phyloP scores from a whole-genome alignment of 2,329 filamentous ascomycete genomes.

The Fusarium metavorans region DNA sequence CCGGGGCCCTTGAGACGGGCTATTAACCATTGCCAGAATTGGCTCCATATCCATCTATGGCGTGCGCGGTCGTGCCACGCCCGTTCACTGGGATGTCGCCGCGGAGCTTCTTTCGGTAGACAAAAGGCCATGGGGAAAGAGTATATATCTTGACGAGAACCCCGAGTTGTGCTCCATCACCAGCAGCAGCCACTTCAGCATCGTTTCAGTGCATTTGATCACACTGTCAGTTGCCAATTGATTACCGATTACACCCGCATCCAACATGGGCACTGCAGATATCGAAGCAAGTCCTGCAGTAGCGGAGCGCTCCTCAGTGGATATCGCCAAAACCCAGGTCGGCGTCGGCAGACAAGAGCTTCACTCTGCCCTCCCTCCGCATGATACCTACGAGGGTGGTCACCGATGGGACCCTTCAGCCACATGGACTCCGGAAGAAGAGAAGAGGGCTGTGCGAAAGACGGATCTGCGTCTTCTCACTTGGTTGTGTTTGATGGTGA shows the following conservation, averaged over 20 bases:
- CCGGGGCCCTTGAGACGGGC: slow-evolving; percentile 10
- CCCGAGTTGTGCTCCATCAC: slow-evolving; percentile 15
- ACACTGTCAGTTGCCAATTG: not conserved
- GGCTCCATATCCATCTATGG: slow-evolving; percentile 40
- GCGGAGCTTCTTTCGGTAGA: slow-evolving; percentile 39
- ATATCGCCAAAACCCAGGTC: slow-evolving; percentile 42
- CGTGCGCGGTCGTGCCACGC: slow-evolving; percentile 42
- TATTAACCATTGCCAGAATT: slow-evolving; percentile 25
- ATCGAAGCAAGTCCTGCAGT: slow-evolving; percentile 45
- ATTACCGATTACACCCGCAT: not conserved
- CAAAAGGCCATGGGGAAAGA: slow-evolving; percentile 8
- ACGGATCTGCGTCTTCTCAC: slow-evolving; percentile 56
- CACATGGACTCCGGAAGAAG: slow-evolving; percentile 68
- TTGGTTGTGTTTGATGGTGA: slow-evolving; percentile 58
- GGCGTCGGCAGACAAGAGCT: slow-evolving; percentile 55
- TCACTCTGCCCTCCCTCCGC: slow-evolving; percentile 45
- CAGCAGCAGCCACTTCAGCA: slow-evolving; percentile 9
- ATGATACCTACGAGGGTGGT: slow-evolving; percentile 53
- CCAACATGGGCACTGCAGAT: slow-evolving; percentile 42
- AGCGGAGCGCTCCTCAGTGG: slow-evolving; percentile 40
- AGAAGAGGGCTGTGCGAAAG: slow-evolving; percentile 67
- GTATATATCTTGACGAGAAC: slow-evolving; percentile 40
- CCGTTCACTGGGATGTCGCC: slow-evolving; percentile 12
- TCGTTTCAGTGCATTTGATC: not conserved
- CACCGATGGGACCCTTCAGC: slow-evolving; percentile 56